These are phyloP conservation scores for Breynia disticha DNA, from an alignment of 441 rosid genomes.

Conservation along the genomic window DNA sequence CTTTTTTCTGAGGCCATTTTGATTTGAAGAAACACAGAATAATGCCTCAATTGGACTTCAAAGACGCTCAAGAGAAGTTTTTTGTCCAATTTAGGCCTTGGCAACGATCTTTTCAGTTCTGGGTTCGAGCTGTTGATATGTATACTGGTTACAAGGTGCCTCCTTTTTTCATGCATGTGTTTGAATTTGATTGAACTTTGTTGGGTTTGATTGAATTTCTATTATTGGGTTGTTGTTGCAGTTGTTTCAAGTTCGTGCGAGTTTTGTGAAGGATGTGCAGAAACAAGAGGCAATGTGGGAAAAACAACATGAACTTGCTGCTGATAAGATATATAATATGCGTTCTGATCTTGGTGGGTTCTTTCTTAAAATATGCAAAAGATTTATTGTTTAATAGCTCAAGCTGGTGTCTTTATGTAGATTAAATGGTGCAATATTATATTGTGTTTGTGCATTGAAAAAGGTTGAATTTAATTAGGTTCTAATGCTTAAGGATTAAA, in stretches of 20 bases:
- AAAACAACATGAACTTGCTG: slow-evolving; percentile 75
- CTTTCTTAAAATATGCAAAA: slow-evolving; percentile 67
- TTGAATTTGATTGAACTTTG: not conserved
- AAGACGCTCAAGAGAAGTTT: slow-evolving; percentile 51
- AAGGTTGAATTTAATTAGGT: slow-evolving; percentile 4
- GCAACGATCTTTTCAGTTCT: slow-evolving; percentile 91
- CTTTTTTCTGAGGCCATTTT: too few relatives aligned
- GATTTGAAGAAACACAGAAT: too few relatives aligned
- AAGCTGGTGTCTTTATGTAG: not conserved
- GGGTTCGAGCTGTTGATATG: slow-evolving; percentile 77
- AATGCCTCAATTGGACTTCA: slow-evolving; percentile 43
- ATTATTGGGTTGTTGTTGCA: slow-evolving; percentile 16
- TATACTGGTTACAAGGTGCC: slow-evolving; percentile 89
- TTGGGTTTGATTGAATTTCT: slow-evolving; percentile 8
- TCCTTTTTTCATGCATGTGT: not conserved
- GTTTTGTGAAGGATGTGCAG: slow-evolving; percentile 60
- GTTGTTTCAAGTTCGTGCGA: slow-evolving; percentile 70
- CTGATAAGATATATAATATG: slow-evolving; percentile 79
- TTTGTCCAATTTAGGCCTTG: slow-evolving; percentile 58
- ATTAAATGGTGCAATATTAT: too few relatives aligned
- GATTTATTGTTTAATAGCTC: not conserved
- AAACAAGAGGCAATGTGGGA: slow-evolving; percentile 95
- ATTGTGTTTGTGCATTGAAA: not conserved
- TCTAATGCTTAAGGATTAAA: not conserved
- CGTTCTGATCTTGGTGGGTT: slow-evolving; percentile 92